Percentiles rank a stretch among this genome's conserved stretches.
Conservation (phyloP, 805 yeast genomes). For the Nakazawaea ishiwadae region DNA sequence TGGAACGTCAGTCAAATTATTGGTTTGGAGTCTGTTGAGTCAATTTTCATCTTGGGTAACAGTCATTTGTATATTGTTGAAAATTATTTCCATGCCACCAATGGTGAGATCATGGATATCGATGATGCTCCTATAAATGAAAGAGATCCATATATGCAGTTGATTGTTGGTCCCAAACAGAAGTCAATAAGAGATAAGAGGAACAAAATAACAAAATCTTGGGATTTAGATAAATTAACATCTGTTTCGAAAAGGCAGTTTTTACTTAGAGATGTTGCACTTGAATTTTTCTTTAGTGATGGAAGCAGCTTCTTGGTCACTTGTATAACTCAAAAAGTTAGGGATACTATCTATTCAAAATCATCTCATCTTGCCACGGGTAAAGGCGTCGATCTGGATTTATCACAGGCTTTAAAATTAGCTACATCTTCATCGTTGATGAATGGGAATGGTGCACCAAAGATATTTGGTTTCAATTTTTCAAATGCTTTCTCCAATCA, state of each 20-base stretch:
- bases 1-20: slow-evolving; percentile 74
- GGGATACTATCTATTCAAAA: slow-evolving; percentile 53
- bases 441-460: slow-evolving; percentile 8
- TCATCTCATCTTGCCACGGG: slow-evolving; percentile 46
- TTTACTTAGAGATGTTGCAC: slow-evolving; percentile 71
- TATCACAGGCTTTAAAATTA: slow-evolving; percentile 47
- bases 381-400: slow-evolving; percentile 47
- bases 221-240: slow-evolving; percentile 57
- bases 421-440: slow-evolving; percentile 27
- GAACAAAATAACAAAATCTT: slow-evolving; percentile 44
- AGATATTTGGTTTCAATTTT: slow-evolving; percentile 19
- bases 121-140: slow-evolving; percentile 57
- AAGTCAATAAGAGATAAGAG: slow-evolving; percentile 21
- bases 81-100: slow-evolving; percentile 55
- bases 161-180: slow-evolving; percentile 48
- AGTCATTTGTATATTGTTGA: slow-evolving; percentile 64
- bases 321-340: slow-evolving; percentile 42
- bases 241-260: slow-evolving; percentile 73
- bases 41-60: slow-evolving; percentile 66
- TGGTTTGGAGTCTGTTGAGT: slow-evolving; percentile 75
- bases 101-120: slow-evolving; percentile 57
- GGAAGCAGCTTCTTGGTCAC: slow-evolving; percentile 71
- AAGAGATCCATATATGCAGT: slow-evolving; percentile 65
- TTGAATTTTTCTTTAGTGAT: slow-evolving; percentile 70
- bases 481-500: slow-evolving; percentile 38